A percentile compares a stretch with the other conserved stretches of the same genome.
phyloP scores from a whole-genome alignment of 805 yeast genomes.

The Candida endomychidarum region DNA sequence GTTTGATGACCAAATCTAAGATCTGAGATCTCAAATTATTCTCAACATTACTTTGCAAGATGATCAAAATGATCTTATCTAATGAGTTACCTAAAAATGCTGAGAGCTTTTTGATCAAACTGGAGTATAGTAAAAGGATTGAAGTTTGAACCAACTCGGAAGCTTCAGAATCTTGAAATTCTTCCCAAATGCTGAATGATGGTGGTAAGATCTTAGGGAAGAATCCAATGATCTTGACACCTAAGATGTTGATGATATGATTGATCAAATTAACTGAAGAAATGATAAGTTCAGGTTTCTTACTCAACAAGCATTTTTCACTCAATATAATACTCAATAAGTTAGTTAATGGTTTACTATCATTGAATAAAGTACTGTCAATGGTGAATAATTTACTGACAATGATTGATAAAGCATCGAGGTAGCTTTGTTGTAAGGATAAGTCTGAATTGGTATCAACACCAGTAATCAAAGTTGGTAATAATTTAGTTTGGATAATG shows the following conservation, averaged over 20 bases:
- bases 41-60: constrained; percentile 58
- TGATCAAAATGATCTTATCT: constrained; percentile 56
- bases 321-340: constrained; percentile 51
- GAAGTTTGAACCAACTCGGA: constrained; percentile 65
- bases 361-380: constrained; percentile 19
- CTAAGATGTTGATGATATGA: constrained; percentile 67
- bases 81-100: constrained; percentile 68
- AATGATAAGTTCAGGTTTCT: constrained; percentile 62
- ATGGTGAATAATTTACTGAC: constrained; percentile 60
- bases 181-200: constrained; percentile 57
- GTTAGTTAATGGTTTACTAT: constrained; percentile 46
- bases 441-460: constrained; percentile 34
- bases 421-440: constrained; percentile 63
- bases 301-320: constrained; percentile 52
- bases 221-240: constrained; percentile 81
- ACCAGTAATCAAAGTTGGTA: constrained; percentile 49
- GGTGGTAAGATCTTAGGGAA: constrained; percentile 86
- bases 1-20: constrained; percentile 58
- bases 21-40: constrained; percentile 64
- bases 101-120: constrained; percentile 80
- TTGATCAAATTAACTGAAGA: constrained; percentile 74
- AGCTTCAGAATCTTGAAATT: constrained; percentile 26
- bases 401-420: constrained; percentile 65
- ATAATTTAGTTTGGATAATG: constrained; percentile 51
- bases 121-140: constrained; percentile 66